These are phyloP conservation scores for Zopfochytrium polystomum DNA, from an alignment of 371 early-diverging fungal species.

Conservation along the genomic window DNA sequence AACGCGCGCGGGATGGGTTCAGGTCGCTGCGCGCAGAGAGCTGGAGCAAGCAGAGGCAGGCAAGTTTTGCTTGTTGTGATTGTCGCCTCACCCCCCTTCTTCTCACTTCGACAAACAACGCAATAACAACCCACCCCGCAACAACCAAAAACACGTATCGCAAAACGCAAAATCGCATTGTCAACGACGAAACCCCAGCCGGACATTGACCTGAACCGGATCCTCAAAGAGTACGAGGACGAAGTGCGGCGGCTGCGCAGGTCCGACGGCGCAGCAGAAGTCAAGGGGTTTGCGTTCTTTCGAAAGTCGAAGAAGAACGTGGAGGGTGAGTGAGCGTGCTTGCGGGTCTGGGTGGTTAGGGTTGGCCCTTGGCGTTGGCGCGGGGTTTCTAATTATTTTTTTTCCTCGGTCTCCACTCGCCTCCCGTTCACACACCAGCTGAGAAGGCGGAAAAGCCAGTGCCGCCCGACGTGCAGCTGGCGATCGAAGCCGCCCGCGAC, in stretches of 20 bases:
- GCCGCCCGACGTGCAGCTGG: neutral
- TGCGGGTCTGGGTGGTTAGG: no score
- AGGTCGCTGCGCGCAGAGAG: conserved; percentile 11
- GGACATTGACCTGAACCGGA: conserved; percentile 2
- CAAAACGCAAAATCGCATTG: neutral
- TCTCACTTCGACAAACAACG: no score
- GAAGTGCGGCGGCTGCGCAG: conserved; percentile 5
- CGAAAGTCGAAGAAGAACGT: conserved; percentile 9
- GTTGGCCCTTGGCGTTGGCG: no score
- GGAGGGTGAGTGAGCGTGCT: no score
- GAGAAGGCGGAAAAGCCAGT: no score
- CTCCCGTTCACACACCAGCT: no score
- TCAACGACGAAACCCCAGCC: neutral
- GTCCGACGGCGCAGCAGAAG: conserved; percentile 4
- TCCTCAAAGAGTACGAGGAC: conserved; percentile 18
- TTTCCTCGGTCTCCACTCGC: no score
- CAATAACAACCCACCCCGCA: conserved; percentile 21
- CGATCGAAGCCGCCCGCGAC: neutral
- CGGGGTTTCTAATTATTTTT: no score
- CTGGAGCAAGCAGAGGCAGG: conserved; percentile 11
- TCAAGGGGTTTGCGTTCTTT: conserved; percentile 15
- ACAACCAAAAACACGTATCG: conserved; percentile 17
- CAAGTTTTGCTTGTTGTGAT: neutral
- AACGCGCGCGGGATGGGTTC: no score
- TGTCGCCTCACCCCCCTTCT: no score